phyloP scores from a whole-genome alignment of 495 filamentous ascomycete species.

The Lasiosphaeria hispida region DNA sequence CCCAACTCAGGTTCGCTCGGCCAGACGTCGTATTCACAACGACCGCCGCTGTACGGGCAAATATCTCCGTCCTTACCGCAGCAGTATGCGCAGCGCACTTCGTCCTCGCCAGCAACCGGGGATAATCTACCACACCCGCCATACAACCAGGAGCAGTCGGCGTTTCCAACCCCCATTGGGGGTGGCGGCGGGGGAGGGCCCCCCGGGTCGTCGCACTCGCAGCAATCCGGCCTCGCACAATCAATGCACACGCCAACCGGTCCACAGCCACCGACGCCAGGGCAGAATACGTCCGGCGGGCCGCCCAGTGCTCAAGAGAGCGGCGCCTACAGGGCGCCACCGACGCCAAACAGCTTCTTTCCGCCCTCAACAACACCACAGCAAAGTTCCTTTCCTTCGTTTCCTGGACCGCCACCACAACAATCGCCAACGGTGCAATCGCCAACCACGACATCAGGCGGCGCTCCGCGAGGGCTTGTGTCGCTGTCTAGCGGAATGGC shows the following conservation, averaged over 20 bases:
- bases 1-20: slow-evolving; percentile 24
- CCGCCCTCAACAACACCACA: slow-evolving; percentile 65
- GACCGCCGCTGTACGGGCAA: slow-evolving; percentile 10
- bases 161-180: slow-evolving; percentile 36
- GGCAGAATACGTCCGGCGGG: slow-evolving; percentile 9
- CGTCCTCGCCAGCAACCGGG: slow-evolving; percentile 34
- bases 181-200: slow-evolving; percentile 9
- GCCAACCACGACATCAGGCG: slow-evolving; percentile 13
- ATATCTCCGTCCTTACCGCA: slow-evolving; percentile 20
- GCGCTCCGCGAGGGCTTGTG: slow-evolving; percentile 32
- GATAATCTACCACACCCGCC: slow-evolving; percentile 24
- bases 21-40: slow-evolving; percentile 24
- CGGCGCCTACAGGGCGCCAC: slow-evolving; percentile 59
- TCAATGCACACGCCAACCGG: too few species aligned
- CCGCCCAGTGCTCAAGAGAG: slow-evolving; percentile 9
- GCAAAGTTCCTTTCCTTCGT: slow-evolving; percentile 54
- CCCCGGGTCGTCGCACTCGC: slow-evolving; percentile 13
- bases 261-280: slow-evolving; percentile 57
- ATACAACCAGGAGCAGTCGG: slow-evolving; percentile 31
- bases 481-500: slow-evolving; percentile 49
- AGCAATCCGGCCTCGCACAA: too few species aligned
- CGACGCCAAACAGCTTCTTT: slow-evolving; percentile 54
- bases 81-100: slow-evolving; percentile 27
- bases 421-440: slow-evolving; percentile 20
- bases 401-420: slow-evolving; percentile 42